A percentile compares a stretch with the other conserved stretches of the same genome.
Evolutionary conservation across 805 yeast species (phyloP).

Genomic region (Helenozyma rhizophorensis): DNA sequence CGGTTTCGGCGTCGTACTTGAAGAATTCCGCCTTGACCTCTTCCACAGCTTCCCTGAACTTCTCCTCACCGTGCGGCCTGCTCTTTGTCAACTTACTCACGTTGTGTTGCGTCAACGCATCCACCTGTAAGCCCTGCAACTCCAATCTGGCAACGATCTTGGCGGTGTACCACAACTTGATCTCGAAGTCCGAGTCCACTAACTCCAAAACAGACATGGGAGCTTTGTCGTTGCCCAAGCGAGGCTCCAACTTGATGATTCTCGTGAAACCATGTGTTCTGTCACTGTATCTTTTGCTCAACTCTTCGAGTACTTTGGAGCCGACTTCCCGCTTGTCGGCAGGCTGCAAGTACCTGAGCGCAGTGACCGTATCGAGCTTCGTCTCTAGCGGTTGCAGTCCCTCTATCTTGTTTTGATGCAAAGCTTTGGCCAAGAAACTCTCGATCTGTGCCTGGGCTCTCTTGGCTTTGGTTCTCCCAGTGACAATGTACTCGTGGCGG

Average conservation of each 20-base stretch:
- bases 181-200: constrained; percentile 63
- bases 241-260: constrained; percentile 74
- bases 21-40: constrained; percentile 35
- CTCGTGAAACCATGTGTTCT: constrained; percentile 85
- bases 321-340: constrained; percentile 25
- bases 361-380: constrained; percentile 13
- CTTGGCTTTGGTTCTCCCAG: constrained; percentile 41
- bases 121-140: constrained; percentile 51
- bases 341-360: constrained; percentile 22
- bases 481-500: constrained; percentile 41
- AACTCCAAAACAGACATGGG: constrained; percentile 85
- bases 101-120: constrained; percentile 50
- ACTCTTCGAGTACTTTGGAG: constrained; percentile 60
- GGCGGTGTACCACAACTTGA: constrained; percentile 75
- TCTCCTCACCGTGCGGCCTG: constrained; percentile 47
- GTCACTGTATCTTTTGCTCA: constrained; percentile 56
- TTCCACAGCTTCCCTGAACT: constrained; percentile 62
- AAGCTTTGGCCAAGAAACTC: constrained; percentile 30
- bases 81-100: constrained; percentile 45
- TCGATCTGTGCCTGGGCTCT: constrained; percentile 40
- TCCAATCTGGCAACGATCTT: constrained; percentile 78
- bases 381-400: constrained; percentile 10
- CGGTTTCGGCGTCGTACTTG: constrained; percentile 27
- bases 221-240: constrained; percentile 81
- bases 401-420: constrained; percentile 23